Base-by-base conservation (phyloP, 768 basidiomycete species). In the Leccinum incarnatum region DNA sequence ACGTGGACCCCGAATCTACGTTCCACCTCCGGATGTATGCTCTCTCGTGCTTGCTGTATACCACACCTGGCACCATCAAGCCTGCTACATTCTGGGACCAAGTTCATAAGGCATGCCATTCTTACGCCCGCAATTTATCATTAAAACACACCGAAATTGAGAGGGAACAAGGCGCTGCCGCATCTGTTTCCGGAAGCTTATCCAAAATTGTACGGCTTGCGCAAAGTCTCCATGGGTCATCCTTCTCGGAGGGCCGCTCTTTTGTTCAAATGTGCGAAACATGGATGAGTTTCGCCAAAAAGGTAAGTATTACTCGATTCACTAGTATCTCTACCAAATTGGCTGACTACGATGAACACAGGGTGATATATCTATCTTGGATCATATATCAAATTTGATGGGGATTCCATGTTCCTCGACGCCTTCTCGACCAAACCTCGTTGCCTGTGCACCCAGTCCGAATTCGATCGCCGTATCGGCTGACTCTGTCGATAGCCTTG, bases 51-150 rank as follows among this genome's bases (percentile, higher is more conserved):
- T 60, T 81, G 64, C 57, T 86, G 10, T 74, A 76, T 55, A 81
- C 85, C 5, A 77, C 79, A 67, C 77, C 25, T 76, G 82, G 30
- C 76, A 81, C 37, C 64, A 62, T 80, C 27, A 78, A 82, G 50
- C 72, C 85, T 3, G 74, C 75, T 50, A 80, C 78, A 0, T 87
- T 91, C 68, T 91, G 90, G 90, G 85, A 87, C 50, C 91, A 92
- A 65, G 77, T 72, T 69, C 27, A 76, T 77, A 57, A 85, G 81
- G 62, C 82, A 77, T 66, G 76, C 77, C 21, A 75, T 68, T 14
- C 69, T 77, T n/a, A 54, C 34, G 60, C 67, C 56, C 66, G 54
- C 1, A 65, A 69, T 0, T 62, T 67, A 12, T 63, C 58, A 10
- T 62, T 59, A 0, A 72, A 54, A 45, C 51, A 37, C 1, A 1